Evolutionary conservation across 495 filamentous ascomycete genomes (phyloP), one percentile per base, ranked within the genome.

Genomic region (Bacidia gigantensis): DNA sequence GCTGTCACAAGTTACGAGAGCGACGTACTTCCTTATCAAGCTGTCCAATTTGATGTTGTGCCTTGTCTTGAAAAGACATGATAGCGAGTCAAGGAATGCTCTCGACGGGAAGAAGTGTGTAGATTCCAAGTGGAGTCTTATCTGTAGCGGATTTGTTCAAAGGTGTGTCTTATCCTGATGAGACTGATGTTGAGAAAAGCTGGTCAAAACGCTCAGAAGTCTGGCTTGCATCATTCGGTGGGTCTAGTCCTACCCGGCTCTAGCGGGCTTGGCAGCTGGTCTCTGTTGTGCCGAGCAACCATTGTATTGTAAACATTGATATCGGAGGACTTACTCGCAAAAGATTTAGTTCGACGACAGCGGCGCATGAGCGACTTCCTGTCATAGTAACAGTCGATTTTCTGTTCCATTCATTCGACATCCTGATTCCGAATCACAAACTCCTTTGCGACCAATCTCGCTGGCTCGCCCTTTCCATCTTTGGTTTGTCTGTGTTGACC

Each of bases 1-100:
- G 42, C 7, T 49, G 40, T 51, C 41, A 44, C 21, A 14, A 54
- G 29, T 20, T 32, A 51, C 40, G 17, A 25, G 29, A 22, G 46
- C 17, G n/a, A 76, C 86, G 61, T 69, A 95, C 89, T 87, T 97
- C 89, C 75, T 94, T 94, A 74, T 97, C 90, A 71, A 97, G 84
- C 78, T 89, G 84, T 55, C 82, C 78, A 61, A 97, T 79, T 58
- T 85, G 79, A 64, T 88, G 79, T 73, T 95, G 87, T 58, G 86
- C 82, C 69, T 84, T 86, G 61, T 95, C 90, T 73, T 97, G 90
- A 69, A 87, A 85, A 66, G 87, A 87, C 60, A 62, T 62, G 52
- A 11, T 49, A 43, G 25, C 18, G 11, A 23, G 21, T 22, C 11
- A 21, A 1, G 11, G 44, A 11, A 38, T 23, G 45, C n/a, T 12